Conservation (phyloP, 2,329 filamentous ascomycete species). For the Didymosphaeria variabile region DNA sequence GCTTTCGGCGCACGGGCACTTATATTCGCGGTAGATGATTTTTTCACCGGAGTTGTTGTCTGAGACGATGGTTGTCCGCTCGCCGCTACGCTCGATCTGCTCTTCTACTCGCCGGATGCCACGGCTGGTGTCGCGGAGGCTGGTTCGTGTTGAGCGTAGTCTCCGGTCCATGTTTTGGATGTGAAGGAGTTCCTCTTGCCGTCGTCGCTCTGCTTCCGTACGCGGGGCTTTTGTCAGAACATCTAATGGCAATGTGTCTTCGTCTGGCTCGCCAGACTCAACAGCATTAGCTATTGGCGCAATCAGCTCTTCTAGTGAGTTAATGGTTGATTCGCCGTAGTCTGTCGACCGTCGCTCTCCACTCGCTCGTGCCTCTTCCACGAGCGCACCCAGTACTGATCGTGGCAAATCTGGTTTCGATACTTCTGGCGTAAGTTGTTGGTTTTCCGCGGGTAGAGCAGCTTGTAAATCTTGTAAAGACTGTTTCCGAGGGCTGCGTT, state of each 20-base stretch:
- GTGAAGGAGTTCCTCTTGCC: constrained; percentile 53
- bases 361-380: constrained; percentile 48
- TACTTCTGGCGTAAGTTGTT: constrained; percentile 10
- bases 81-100: constrained; percentile 47
- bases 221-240: constrained; percentile 39
- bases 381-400: constrained; percentile 52
- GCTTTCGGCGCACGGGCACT: constrained; percentile 31
- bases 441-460: constrained; percentile 11
- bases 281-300: constrained; percentile 27
- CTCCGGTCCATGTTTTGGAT: constrained; percentile 54
- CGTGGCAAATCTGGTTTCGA: constrained; percentile 38
- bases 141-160: constrained; percentile 51
- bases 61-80: neutral
- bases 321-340: constrained; percentile 58
- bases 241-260: constrained; percentile 44
- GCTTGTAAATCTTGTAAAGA: constrained; percentile 20
- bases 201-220: constrained; percentile 53
- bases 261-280: constrained; percentile 35
- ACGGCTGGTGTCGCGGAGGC: constrained; percentile 55
- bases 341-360: constrained; percentile 31
- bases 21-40: constrained; percentile 19
- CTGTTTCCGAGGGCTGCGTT: constrained; percentile 26
- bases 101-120: constrained; percentile 55
- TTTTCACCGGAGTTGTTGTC: constrained; percentile 19
- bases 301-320: constrained; percentile 58